Percentiles rank a stretch among this genome's conserved stretches.
Evolutionary conservation across 192 early-diverging fungal species (phyloP).

Genomic region (Cetraspora pellucida): DNA sequence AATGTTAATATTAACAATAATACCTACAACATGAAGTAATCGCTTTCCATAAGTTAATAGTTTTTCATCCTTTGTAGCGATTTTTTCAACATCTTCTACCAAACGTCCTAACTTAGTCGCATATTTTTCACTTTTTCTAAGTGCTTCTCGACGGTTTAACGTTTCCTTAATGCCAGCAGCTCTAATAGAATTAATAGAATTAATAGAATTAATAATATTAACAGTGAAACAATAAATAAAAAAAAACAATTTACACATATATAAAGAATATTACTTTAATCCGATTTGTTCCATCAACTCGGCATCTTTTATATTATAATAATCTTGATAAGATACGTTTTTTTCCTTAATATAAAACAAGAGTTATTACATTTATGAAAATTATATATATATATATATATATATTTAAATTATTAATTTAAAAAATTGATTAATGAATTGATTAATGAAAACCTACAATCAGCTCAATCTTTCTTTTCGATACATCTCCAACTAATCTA

Average conservation of each 20-base stretch:
- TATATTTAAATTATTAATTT: too few relatives aligned
- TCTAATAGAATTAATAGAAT: not conserved
- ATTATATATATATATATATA: too few relatives aligned
- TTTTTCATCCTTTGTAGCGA: slow-evolving; percentile 37
- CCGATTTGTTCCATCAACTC: too few relatives aligned
- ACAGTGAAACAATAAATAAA: not conserved
- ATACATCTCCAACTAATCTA: slow-evolving; percentile 55
- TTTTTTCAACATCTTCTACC: slow-evolving; percentile 32
- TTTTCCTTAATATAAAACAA: too few relatives aligned
- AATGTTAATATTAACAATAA: not conserved
- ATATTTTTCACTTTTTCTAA: slow-evolving; percentile 34
- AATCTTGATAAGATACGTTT: too few relatives aligned
- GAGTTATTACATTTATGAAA: too few relatives aligned
- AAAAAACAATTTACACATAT: too few relatives aligned
- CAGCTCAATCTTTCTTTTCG: slow-evolving; percentile 49
- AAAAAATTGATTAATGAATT: too few relatives aligned
- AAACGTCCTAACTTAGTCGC: slow-evolving; percentile 26
- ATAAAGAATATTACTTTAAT: too few relatives aligned
- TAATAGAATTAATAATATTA: not conserved
- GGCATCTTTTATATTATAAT: too few relatives aligned
- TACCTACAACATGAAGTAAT: slow-evolving; percentile 42
- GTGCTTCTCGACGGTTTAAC: slow-evolving; percentile 21
- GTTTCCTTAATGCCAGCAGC: slow-evolving; percentile 30
- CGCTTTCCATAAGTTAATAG: slow-evolving; percentile 45
- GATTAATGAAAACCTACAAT: slow-evolving; percentile 35